Base-by-base conservation (phyloP, 345 rosid genomes). In the Angophora floribunda region DNA sequence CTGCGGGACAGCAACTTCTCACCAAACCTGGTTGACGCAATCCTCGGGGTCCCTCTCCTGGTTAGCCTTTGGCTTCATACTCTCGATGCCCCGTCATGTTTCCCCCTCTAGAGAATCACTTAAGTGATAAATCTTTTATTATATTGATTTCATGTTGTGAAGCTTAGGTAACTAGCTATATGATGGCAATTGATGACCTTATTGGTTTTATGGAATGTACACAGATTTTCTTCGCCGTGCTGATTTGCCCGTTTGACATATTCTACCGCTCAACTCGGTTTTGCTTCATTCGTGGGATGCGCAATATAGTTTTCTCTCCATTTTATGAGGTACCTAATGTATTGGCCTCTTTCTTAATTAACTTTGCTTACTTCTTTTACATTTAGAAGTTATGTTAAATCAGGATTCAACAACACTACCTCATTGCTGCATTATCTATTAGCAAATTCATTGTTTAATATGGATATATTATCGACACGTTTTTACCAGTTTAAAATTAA, bases 251-350 rank as follows among this genome's bases (percentile, higher is more conserved):
- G 17, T 92, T 97, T n/a, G 97, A 97, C 93, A 87, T 92, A 51
- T 92, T 97, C 79, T 98, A 97, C 85, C 98, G 98, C 30, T 94
- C 98, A 4, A 97, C 99, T 26, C 96, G 99, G 86, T 95, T 88
- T 90, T 95, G 97, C 92, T 98, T 97, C 94, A 89, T 98, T 41
- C 94, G 96, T 1, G 85, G 96, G 21, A 85, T 98, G 32, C 94
- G 99, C 41, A 97, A 97, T 94, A 98, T 96, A 55, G 87, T 94
- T 12, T 95, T 96, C 90, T 97, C 99, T 86, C 99, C 99, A 47
- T 94, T 98, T 88, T 97, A 96, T 90, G 96, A 93, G 98, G 99
- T 96, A 91, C 51, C 53, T 16, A 30, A 30, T 32, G 21, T 65
- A 65, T 65, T 14, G 78, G 78, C 44, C 78, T 65, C 78, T 30